These are phyloP conservation scores for Pestalotiopsis sp. DNA, from an alignment of 2,329 filamentous ascomycete species.

Conservation along the genomic window DNA sequence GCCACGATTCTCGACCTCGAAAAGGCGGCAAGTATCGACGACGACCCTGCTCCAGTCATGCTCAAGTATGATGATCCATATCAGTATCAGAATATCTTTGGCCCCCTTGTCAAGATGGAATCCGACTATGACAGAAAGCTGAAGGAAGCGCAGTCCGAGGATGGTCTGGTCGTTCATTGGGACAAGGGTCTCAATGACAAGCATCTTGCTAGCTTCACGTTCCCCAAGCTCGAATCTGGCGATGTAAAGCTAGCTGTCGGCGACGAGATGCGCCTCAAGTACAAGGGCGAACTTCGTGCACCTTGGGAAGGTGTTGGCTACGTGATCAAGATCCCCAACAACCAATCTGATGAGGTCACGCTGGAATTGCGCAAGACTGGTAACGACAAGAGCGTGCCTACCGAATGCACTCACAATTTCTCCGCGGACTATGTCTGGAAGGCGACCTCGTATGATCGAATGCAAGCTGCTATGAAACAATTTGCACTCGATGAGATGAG, in stretches of 20 bases:
- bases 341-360: conserved; percentile 96
- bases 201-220: conserved; percentile 90
- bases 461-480: conserved; percentile 99
- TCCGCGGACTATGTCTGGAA: conserved; percentile 99
- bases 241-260: conserved; percentile 98
- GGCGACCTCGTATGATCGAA: conserved; percentile 97
- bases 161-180: conserved; percentile 93
- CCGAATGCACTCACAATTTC: conserved; percentile 96
- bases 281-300: conserved; percentile 88
- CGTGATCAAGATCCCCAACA: conserved; percentile 99
- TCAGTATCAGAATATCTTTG: conserved; percentile 98
- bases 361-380: conserved; percentile 92
- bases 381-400: conserved; percentile 94
- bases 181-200: conserved; percentile 96
- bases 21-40: conserved; percentile 87
- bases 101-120: conserved; percentile 97
- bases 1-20: conserved; percentile 91
- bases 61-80: conserved; percentile 96
- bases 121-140: conserved; percentile 99
- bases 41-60: conserved; percentile 90
- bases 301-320: conserved; percentile 98
- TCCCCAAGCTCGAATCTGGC: conserved; percentile 95
- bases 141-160: conserved; percentile 97
- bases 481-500: conserved; percentile 98
- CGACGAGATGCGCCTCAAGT: conserved; percentile 97